phyloP scores from a whole-genome alignment of 192 early-diverging fungal species.

The Funneliformis mosseae region DNA sequence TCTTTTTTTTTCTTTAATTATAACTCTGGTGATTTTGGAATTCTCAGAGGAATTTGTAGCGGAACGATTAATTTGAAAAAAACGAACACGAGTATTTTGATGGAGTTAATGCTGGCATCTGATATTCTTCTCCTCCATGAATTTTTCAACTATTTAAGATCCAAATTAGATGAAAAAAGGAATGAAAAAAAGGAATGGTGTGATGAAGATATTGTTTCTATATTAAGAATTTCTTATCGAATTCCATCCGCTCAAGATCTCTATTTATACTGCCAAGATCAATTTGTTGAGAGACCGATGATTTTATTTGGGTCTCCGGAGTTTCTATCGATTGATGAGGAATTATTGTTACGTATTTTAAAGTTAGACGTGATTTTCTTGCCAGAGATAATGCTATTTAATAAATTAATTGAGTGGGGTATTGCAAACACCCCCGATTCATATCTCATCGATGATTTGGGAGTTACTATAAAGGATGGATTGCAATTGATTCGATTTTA shows the following conservation, averaged over 20 bases:
- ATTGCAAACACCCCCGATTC: constrained; percentile 17
- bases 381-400: constrained; percentile 2
- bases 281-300: background rate
- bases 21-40: background rate
- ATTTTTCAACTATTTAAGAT: constrained; percentile 10
- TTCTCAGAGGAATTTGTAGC: background rate
- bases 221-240: constrained; percentile 9
- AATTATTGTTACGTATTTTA: background rate
- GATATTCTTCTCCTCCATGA: constrained; percentile 20
- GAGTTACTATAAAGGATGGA: background rate
- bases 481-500: constrained; percentile 4
- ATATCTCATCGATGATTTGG: background rate
- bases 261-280: constrained; percentile 17
- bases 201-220: background rate
- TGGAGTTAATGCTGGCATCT: constrained; percentile 3
- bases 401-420: constrained; percentile 20
- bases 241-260: constrained; percentile 2
- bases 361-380: background rate
- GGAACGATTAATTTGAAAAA: background rate
- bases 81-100: background rate
- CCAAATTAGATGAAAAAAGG: background rate
- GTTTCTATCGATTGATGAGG: background rate
- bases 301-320: constrained; percentile 13
- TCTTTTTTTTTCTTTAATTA: background rate
- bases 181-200: background rate